A percentile compares a stretch with the other conserved stretches of the same genome.
Conservation (phyloP, 345 rosid species). For the Aquilaria yunnanensis region DNA sequence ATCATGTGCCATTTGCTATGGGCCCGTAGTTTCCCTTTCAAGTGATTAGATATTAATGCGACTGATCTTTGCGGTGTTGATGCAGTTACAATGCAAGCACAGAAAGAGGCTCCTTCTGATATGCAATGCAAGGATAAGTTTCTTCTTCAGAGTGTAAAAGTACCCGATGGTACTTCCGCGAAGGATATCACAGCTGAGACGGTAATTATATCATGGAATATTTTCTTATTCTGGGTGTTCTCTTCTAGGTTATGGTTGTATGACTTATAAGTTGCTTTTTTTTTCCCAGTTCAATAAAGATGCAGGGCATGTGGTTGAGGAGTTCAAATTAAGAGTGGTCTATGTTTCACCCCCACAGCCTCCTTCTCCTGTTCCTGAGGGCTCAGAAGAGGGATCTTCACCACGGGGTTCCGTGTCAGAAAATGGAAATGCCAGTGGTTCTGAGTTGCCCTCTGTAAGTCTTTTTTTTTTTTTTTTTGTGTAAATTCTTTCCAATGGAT, state of each 20-base stretch:
- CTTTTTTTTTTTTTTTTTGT: background rate
- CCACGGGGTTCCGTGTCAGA: slow-evolving; percentile 64
- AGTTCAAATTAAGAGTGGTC: slow-evolving; percentile 65
- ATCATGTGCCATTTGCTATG: slow-evolving; percentile 1
- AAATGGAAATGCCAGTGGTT: slow-evolving; percentile 41
- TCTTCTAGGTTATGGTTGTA: slow-evolving; percentile 8
- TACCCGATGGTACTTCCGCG: slow-evolving; percentile 34
- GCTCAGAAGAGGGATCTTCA: slow-evolving; percentile 72
- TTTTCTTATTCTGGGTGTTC: background rate
- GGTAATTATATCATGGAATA: slow-evolving; percentile 25
- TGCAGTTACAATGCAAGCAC: slow-evolving; percentile 84
- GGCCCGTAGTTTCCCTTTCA: background rate
- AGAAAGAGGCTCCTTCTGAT: slow-evolving; percentile 67
- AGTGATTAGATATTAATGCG: background rate
- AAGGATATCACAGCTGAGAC: slow-evolving; percentile 70
- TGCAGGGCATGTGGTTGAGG: slow-evolving; percentile 64
- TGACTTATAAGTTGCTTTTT: slow-evolving; percentile 9
- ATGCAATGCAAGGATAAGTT: slow-evolving; percentile 85
- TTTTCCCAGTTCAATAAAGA: slow-evolving; percentile 62
- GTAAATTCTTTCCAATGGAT: no score
- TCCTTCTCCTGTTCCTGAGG: slow-evolving; percentile 74
- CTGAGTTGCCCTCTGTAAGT: slow-evolving; percentile 50
- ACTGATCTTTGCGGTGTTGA: slow-evolving; percentile 8
- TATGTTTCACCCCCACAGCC: slow-evolving; percentile 74
- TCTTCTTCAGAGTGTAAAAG: slow-evolving; percentile 69